Evolutionary conservation across 2,329 filamentous ascomycete species (phyloP).

Genomic region (Ophiocordyceps camponoti-leonardi): DNA sequence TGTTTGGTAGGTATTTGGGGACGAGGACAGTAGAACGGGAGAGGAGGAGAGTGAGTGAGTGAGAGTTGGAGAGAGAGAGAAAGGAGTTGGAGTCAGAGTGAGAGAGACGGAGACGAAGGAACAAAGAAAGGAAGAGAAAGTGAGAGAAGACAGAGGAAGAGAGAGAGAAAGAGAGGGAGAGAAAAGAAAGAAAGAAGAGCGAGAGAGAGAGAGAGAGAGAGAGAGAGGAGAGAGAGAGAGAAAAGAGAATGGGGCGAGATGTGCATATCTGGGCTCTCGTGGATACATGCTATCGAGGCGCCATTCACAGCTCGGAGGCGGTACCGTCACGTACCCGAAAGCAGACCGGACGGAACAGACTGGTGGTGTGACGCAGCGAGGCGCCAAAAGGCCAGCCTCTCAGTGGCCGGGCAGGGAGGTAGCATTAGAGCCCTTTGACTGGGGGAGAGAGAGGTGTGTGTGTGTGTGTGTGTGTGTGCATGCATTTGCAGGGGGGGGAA

Average conservation of each 20-base stretch:
- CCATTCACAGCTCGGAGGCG: background rate
- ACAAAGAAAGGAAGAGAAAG: background rate
- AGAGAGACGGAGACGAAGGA: background rate
- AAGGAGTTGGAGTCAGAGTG: too few relatives aligned
- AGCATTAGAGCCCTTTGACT: conserved; percentile 1
- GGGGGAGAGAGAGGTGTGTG: conserved; percentile 1
- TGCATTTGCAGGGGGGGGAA: too few relatives aligned
- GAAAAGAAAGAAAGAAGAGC: background rate
- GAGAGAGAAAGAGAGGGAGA: too few relatives aligned
- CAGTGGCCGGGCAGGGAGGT: conserved; percentile 4
- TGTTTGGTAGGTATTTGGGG: too few relatives aligned
- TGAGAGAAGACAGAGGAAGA: background rate
- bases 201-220: background rate
- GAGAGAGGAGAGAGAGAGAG: background rate
- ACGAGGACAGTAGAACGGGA: too few relatives aligned
- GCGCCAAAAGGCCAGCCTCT: background rate
- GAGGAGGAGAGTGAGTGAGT: too few relatives aligned
- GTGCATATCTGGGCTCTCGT: too few relatives aligned
- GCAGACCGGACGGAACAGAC: background rate
- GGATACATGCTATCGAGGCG: too few relatives aligned
- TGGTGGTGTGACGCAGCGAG: background rate
- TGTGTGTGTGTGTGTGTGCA: too few relatives aligned
- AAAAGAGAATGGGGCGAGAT: background rate
- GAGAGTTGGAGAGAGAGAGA: too few relatives aligned
- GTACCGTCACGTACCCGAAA: background rate